Conservation (phyloP, 495 filamentous ascomycete genomes). For the Podospora pseudocomata region DNA sequence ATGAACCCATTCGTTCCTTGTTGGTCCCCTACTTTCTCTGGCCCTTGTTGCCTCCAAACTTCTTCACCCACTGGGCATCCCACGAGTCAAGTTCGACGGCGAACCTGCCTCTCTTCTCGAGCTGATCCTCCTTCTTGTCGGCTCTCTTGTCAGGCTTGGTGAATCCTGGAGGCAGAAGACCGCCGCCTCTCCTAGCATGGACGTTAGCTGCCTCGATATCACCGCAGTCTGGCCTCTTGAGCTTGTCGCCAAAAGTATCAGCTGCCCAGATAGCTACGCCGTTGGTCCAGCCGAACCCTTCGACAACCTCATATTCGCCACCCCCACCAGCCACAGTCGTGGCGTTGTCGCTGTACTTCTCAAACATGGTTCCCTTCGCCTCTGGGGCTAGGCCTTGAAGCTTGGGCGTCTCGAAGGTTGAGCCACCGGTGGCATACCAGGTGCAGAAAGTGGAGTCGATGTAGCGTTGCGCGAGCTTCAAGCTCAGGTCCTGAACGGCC, state of each 20-base stretch:
- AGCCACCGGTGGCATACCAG: slow-evolving; percentile 49
- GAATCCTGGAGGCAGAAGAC: not conserved
- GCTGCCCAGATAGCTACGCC: slow-evolving; percentile 50
- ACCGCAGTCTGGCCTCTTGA: slow-evolving; percentile 43
- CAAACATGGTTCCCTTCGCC: slow-evolving; percentile 46
- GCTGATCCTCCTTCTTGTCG: slow-evolving; percentile 6
- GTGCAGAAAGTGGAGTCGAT: slow-evolving; percentile 51
- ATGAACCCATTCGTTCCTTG: not conserved
- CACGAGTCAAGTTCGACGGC: slow-evolving; percentile 41
- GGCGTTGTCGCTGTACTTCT: slow-evolving; percentile 48
- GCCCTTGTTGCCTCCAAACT: slow-evolving; percentile 26
- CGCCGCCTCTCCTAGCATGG: not conserved
- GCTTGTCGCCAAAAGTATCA: slow-evolving; percentile 42
- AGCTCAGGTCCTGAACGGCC: slow-evolving; percentile 38
- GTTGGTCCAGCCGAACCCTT: slow-evolving; percentile 53
- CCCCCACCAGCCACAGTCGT: slow-evolving; percentile 48
- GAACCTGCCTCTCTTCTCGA: slow-evolving; percentile 20
- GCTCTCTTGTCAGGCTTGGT: slow-evolving; percentile 8
- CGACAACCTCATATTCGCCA: slow-evolving; percentile 50
- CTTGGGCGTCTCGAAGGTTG: slow-evolving; percentile 41
- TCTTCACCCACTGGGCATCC: slow-evolving; percentile 42
- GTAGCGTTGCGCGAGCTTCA: slow-evolving; percentile 46
- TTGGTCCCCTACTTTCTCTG: not conserved
- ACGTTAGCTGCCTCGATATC: slow-evolving; percentile 39
- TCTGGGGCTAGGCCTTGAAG: slow-evolving; percentile 36